A percentile compares a stretch with the other conserved stretches of the same genome.
Evolutionary conservation across 2,329 filamentous ascomycete genomes (phyloP).

Genomic region (Penicillium glabrum): DNA sequence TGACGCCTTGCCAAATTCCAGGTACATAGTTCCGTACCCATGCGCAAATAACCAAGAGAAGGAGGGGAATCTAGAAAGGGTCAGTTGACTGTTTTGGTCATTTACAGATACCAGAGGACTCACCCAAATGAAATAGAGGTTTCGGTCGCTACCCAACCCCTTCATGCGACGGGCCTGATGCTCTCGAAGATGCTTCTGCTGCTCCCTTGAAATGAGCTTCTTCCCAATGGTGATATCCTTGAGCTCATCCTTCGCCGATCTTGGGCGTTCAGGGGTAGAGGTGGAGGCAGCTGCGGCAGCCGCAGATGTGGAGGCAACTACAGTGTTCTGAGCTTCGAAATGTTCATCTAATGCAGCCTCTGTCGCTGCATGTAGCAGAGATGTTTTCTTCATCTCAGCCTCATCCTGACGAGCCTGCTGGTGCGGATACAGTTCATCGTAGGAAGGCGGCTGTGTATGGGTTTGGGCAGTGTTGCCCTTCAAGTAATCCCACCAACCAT

Average conservation of each 20-base stretch:
- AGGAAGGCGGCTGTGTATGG: constrained; percentile 66
- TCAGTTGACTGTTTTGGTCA: constrained; percentile 17
- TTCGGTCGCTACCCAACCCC: constrained; percentile 49
- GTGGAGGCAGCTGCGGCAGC: constrained; percentile 4
- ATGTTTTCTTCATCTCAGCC: constrained; percentile 43
- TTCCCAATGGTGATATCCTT: constrained; percentile 45
- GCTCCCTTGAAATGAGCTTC: constrained; percentile 44
- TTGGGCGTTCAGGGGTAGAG: constrained; percentile 8
- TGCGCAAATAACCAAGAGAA: constrained; percentile 46
- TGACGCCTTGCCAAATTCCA: constrained; percentile 41
- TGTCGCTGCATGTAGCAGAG: constrained; percentile 42
- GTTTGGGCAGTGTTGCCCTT: constrained; percentile 50
- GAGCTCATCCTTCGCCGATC: constrained; percentile 35
- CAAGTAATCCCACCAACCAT: constrained; percentile 68
- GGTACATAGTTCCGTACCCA: constrained; percentile 47
- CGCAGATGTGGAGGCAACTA: constrained; percentile 14
- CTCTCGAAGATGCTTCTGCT: constrained; percentile 48
- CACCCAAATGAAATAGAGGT: constrained; percentile 57
- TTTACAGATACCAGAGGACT: constrained; percentile 21
- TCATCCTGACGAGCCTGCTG: constrained; percentile 37
- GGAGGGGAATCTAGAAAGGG: constrained; percentile 43
- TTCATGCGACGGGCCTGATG: constrained; percentile 51
- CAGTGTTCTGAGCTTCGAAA: constrained; percentile 38
- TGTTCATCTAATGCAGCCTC: constrained; percentile 48
- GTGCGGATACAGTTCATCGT: constrained; percentile 73